Evolutionary conservation across 2,329 filamentous ascomycete species (phyloP), one percentile per base, ranked within the genome.

Genomic region (Cadophora luteo-olivacea): DNA sequence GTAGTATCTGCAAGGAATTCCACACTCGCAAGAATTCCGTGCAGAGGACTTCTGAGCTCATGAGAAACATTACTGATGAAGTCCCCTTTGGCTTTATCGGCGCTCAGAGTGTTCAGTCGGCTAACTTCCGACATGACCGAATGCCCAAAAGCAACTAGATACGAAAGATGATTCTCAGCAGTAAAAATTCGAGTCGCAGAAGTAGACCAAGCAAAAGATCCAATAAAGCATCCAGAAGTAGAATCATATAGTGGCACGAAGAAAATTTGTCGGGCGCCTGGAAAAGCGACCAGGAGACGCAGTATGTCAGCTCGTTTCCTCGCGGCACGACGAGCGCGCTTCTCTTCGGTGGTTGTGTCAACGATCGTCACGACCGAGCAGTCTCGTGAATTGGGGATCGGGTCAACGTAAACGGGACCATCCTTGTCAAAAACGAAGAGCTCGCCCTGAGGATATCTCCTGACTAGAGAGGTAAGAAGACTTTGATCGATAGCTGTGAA

Each of bases 51-150:
- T 51, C 86, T 80, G 4, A 88, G 75, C 64, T 88, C 86, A 72
- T 88, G 86, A 52, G 83, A 86, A 69, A 88, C 86, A 32, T 83
- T 86, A 0, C 83, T 84, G 41, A 88, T 86, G 67, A 88, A 87
- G 6, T 85, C 85, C 0, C 82, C 82, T 72, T 88, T 88, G 22
- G 84, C 83, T 8, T 78, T 79, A 65, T 84, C 82, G 8, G 81
- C 82, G 33, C 81, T 82, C 11, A 83, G 73, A 1, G 84, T 83
- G 63, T 87, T 83, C 36, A 87, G 78, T 22, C 84, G 81, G 1
- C 82, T 82, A 1, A 87, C 77, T 69, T 88, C 84, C 14, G 82
- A 82, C 81, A 87, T 87, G 62, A 83, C 84, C 33, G 81, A 82
- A 55, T 83, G 82, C 8, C 81, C 80, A 66, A 84, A 84, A 12